Conservation (phyloP, 2,329 filamentous ascomycete genomes). For the Chlorencoelia australis region DNA sequence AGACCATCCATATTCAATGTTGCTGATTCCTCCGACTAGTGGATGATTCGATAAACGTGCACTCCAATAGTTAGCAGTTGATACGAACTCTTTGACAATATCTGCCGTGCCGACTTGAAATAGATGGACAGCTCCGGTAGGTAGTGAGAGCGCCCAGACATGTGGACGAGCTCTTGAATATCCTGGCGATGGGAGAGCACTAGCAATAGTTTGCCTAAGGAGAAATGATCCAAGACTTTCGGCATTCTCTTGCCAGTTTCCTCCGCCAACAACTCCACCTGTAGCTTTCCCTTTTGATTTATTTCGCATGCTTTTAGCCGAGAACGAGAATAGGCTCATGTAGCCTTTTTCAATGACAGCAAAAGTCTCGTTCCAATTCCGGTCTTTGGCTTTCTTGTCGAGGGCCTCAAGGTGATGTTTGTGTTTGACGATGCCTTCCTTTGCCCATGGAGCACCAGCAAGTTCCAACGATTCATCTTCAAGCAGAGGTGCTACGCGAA, state of each 20-base stretch:
- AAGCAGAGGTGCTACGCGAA: conserved; percentile 51
- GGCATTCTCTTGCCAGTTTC: conserved; percentile 97
- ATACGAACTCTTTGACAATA: conserved; percentile 89
- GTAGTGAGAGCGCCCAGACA: conserved; percentile 88
- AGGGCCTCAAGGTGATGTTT: conserved; percentile 90
- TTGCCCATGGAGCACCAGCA: conserved; percentile 92
- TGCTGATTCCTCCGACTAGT: conserved; percentile 83
- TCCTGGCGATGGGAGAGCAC: conserved; percentile 77
- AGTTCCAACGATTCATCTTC: conserved; percentile 91
- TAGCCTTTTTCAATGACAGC: conserved; percentile 92
- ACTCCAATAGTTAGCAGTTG: conserved; percentile 95
- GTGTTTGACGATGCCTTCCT: conserved; percentile 91
- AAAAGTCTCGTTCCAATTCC: conserved; percentile 92
- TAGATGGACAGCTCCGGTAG: conserved; percentile 89
- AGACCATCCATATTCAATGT: conserved; percentile 96
- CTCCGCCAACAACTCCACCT: conserved; percentile 71
- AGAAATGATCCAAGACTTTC: conserved; percentile 81
- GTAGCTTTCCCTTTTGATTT: conserved; percentile 49
- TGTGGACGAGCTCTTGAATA: conserved; percentile 86
- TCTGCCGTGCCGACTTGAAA: conserved; percentile 96
- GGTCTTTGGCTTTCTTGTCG: conserved; percentile 86
- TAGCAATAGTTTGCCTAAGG: conserved; percentile 84
- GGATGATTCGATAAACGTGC: conserved; percentile 90
- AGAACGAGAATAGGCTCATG: conserved; percentile 90
- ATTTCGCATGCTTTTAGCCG: conserved; percentile 62